A percentile compares a stretch with the other conserved stretches of the same genome.
phyloP scores from a whole-genome alignment of 345 rosid genomes.

The Eucalyptus erythrocorys region DNA sequence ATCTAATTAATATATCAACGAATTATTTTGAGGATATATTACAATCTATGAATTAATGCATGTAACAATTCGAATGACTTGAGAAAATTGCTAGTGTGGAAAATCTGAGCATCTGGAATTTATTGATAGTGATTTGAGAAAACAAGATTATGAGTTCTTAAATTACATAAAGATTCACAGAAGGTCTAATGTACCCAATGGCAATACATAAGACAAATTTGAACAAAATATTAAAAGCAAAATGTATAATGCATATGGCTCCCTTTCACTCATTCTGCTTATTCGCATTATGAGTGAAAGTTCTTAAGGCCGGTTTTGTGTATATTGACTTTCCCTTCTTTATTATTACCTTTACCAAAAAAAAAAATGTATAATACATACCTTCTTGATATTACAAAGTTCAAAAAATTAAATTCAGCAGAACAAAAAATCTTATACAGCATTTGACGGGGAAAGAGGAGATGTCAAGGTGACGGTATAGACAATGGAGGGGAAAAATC shows the following conservation, averaged over 20 bases:
- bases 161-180: rapidly evolving
- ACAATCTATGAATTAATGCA: rapidly evolving
- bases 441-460: not conserved
- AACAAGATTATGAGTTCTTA: rapidly evolving
- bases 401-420: not conserved
- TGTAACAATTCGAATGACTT: rapidly evolving
- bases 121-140: rapidly evolving
- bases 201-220: rapidly evolving
- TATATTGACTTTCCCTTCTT: too few species aligned
- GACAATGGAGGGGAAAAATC: not conserved
- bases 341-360: too few species aligned
- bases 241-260: not conserved
- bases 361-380: not conserved
- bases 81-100: too few species aligned
- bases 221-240: rapidly evolving
- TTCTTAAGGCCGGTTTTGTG: too few species aligned
- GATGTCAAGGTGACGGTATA: not conserved
- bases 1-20: too few species aligned
- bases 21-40: too few species aligned
- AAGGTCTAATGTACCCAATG: rapidly evolving
- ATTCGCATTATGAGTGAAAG: too few species aligned
- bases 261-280: too few species aligned
- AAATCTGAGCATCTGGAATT: rapidly evolving
- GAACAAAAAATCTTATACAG: not conserved
- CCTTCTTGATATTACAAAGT: not conserved